Conservation (phyloP, 352 stramenopile genomes). For the Phytophthora idaei region DNA sequence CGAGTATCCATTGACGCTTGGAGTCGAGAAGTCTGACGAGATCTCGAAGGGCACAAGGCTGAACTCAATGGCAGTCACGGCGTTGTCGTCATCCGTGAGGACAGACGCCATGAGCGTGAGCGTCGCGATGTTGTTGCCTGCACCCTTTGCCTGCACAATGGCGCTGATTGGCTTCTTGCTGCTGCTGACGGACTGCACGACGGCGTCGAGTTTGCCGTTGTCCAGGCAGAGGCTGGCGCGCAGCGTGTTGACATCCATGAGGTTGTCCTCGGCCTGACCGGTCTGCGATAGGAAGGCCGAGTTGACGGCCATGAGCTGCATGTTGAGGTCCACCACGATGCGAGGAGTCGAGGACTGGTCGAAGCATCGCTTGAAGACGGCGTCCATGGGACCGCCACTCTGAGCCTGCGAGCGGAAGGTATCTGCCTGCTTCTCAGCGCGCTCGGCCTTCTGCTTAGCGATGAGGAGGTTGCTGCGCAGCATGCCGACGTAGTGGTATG, state of each 20-base stretch:
- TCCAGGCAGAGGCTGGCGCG: constrained; percentile 59
- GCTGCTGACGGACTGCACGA: constrained; percentile 51
- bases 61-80: constrained; percentile 60
- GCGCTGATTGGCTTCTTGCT: constrained; percentile 48
- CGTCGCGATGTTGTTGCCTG: constrained; percentile 45
- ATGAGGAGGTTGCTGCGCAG: constrained; percentile 65
- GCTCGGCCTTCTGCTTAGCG: constrained; percentile 64
- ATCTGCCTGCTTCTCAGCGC: constrained; percentile 62
- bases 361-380: constrained; percentile 72
- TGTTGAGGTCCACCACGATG: constrained; percentile 53
- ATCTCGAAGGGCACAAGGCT: constrained; percentile 71
- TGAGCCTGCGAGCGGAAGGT: constrained; percentile 49
- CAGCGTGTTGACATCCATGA: constrained; percentile 48
- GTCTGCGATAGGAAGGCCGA: constrained; percentile 57
- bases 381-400: constrained; percentile 32
- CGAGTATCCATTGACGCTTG: constrained; percentile 16
- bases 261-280: constrained; percentile 42
- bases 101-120: constrained; percentile 64
- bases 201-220: constrained; percentile 46
- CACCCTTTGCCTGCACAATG: constrained; percentile 55
- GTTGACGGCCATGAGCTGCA: constrained; percentile 67
- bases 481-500: constrained; percentile 68
- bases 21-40: constrained; percentile 40
- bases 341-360: constrained; percentile 65
- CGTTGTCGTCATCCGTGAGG: constrained; percentile 63